phyloP scores from a whole-genome alignment of 495 filamentous ascomycete genomes.

The Choiromyces venosus region DNA sequence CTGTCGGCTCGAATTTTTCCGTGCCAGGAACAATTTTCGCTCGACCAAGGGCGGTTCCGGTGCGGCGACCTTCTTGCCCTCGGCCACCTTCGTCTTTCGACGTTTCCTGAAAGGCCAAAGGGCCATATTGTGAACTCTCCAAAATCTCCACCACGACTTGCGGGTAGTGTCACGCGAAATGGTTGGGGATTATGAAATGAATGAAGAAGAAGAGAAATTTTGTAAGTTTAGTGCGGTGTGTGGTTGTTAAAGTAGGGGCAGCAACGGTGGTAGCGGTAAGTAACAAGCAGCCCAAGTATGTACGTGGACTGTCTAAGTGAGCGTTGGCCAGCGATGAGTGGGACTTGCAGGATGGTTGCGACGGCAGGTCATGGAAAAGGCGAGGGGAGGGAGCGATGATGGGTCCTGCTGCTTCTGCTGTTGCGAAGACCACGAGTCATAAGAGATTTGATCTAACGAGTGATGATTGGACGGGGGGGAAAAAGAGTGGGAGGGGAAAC shows the following conservation, averaged over 20 bases:
- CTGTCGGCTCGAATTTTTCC: conserved; percentile 34
- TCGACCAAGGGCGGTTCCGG: conserved; percentile 28
- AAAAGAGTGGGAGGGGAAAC: not conserved
- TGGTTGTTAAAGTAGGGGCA: conserved; percentile 1
- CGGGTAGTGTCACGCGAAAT: conserved; percentile 30
- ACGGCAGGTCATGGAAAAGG: conserved; percentile 34
- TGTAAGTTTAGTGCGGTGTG: conserved; percentile 13
- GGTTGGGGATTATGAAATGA: conserved; percentile 24
- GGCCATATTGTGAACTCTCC: conserved; percentile 37
- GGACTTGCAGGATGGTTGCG: conserved; percentile 36
- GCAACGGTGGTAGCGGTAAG: conserved; percentile 12
- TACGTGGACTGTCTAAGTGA: conserved; percentile 28
- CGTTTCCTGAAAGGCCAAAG: conserved; percentile 41
- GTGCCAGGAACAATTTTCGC: conserved; percentile 36
- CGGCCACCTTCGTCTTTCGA: conserved; percentile 37
- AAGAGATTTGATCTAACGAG: conserved; percentile 8
- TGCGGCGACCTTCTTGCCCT: conserved; percentile 28
- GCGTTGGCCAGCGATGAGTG: conserved; percentile 33
- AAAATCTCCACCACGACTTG: conserved; percentile 34
- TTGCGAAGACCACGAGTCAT: conserved; percentile 36
- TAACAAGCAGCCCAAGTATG: conserved; percentile 21
- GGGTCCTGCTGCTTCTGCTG: conserved; percentile 21
- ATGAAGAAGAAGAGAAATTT: conserved; percentile 18
- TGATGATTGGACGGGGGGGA: not conserved
- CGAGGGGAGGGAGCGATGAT: conserved; percentile 34